Evolutionary conservation across 768 basidiomycete genomes (phyloP).

Genomic region (Clavulina sp.): DNA sequence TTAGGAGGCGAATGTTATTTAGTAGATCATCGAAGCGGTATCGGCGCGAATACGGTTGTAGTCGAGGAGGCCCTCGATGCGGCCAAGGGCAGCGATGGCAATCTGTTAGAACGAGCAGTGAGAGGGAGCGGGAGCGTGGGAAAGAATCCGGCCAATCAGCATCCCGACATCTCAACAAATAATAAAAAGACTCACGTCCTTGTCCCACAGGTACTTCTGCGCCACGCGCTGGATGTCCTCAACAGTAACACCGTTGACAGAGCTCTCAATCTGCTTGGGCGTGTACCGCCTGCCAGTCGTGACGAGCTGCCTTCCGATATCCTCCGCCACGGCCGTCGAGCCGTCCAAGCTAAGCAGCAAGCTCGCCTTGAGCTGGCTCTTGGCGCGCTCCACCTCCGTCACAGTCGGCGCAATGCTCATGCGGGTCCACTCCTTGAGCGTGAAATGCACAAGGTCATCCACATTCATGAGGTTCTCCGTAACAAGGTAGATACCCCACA

Average conservation of each 20-base stretch:
- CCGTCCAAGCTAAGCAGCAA: conserved; percentile 83
- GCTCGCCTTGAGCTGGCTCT: conserved; percentile 94
- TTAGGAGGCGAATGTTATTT: conserved; percentile 9
- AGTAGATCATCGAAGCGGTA: conserved; percentile 26
- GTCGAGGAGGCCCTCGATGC: conserved; percentile 81
- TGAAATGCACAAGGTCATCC: conserved; percentile 88
- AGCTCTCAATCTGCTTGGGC: conserved; percentile 84
- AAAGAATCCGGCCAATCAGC: not conserved
- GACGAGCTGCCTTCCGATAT: conserved; percentile 94
- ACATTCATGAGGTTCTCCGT: conserved; percentile 88
- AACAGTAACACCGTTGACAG: conserved; percentile 73
- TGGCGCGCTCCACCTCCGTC: conserved; percentile 88
- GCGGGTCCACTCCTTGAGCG: conserved; percentile 86
- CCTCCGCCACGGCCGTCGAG: conserved; percentile 93
- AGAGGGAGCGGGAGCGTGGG: conserved; percentile 16
- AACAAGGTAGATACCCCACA: conserved; percentile 97
- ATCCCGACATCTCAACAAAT: not conserved
- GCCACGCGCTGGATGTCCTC: conserved; percentile 89
- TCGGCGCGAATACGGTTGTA: conserved; percentile 56
- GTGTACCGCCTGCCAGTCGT: conserved; percentile 82
- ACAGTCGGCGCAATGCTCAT: conserved; percentile 77
- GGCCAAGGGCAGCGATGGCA: conserved; percentile 77
- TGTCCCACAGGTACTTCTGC: conserved; percentile 93
- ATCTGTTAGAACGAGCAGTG: too few relatives aligned
- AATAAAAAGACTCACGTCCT: conserved; percentile 39